phyloP scores from a whole-genome alignment of 1,284 basidiomycete species.

The Heterobasidion irregulare region DNA sequence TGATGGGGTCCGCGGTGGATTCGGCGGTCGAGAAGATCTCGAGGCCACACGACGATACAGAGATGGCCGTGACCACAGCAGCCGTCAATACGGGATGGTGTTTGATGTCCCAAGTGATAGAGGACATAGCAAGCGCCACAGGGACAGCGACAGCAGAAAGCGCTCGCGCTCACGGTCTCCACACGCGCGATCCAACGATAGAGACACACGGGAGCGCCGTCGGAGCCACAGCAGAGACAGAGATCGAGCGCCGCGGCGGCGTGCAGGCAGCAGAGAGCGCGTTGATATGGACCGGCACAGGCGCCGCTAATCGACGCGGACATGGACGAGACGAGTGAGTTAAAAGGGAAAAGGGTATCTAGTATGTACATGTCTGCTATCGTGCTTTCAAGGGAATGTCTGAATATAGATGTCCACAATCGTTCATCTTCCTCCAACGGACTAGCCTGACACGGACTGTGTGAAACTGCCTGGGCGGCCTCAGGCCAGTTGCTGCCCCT shows the following conservation, averaged over 20 bases:
- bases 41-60: constrained; percentile 64
- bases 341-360: too few relatives aligned
- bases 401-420: not conserved
- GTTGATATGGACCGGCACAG: constrained; percentile 15
- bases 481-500: not conserved
- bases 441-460: too few relatives aligned
- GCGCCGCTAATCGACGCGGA: constrained; percentile 8
- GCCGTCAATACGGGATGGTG: constrained; percentile 57
- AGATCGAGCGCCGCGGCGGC: constrained; percentile 8
- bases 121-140: constrained; percentile 11
- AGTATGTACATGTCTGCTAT: not conserved
- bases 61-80: constrained; percentile 27
- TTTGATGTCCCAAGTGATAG: constrained; percentile 48
- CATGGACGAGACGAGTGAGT: too few relatives aligned
- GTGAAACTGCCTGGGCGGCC: too few relatives aligned
- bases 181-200: not conserved
- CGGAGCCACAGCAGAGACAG: constrained; percentile 13
- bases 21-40: constrained; percentile 64
- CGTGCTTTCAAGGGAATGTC: not conserved
- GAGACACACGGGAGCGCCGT: constrained; percentile 1
- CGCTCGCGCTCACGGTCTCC: constrained; percentile 1
- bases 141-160: constrained; percentile 10
- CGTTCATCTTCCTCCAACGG: not conserved
- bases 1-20: constrained; percentile 30
- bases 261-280: constrained; percentile 15